Percentiles rank a stretch among this genome's conserved stretches.
Conservation (phyloP, 495 filamentous ascomycete species). For the Viridothelium virens region DNA sequence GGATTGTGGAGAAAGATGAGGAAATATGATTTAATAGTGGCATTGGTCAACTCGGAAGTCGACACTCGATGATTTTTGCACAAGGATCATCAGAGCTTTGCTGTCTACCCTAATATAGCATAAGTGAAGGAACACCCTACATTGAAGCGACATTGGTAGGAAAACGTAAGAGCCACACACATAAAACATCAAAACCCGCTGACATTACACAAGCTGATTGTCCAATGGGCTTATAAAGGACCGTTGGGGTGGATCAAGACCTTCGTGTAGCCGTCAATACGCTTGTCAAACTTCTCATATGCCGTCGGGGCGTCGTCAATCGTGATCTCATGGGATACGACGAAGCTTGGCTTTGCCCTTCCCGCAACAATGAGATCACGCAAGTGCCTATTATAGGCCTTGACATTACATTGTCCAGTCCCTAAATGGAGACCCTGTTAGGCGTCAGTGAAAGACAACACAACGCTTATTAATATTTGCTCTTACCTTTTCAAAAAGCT, state of each 20-base stretch:
- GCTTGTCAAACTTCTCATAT: constrained; percentile 63
- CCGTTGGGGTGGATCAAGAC: constrained; percentile 35
- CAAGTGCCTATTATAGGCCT: constrained; percentile 50
- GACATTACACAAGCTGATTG: background rate
- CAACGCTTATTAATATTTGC: background rate
- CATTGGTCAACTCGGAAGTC: background rate
- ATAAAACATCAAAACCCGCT: background rate
- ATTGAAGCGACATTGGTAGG: too few relatives aligned
- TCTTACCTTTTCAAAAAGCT: constrained; percentile 52
- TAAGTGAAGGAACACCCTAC: too few relatives aligned
- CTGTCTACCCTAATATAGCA: too few relatives aligned
- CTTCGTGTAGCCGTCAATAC: constrained; percentile 48
- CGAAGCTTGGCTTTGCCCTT: constrained; percentile 50
- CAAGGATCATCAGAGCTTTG: too few relatives aligned
- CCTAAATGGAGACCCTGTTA: constrained; percentile 41
- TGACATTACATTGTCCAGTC: constrained; percentile 55
- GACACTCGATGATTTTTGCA: background rate
- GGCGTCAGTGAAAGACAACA: constrained; percentile 10
- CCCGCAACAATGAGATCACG: constrained; percentile 52
- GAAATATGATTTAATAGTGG: constrained; percentile 24
- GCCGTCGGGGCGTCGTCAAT: constrained; percentile 53
- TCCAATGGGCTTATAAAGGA: constrained; percentile 11
- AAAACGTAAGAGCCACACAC: too few relatives aligned
- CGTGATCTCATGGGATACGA: constrained; percentile 49
- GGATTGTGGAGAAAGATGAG: constrained; percentile 53